A percentile compares a stretch with the other conserved stretches of the same genome.
Conservation (phyloP, 257 asterid species). For the Thymus mandschuricus region DNA sequence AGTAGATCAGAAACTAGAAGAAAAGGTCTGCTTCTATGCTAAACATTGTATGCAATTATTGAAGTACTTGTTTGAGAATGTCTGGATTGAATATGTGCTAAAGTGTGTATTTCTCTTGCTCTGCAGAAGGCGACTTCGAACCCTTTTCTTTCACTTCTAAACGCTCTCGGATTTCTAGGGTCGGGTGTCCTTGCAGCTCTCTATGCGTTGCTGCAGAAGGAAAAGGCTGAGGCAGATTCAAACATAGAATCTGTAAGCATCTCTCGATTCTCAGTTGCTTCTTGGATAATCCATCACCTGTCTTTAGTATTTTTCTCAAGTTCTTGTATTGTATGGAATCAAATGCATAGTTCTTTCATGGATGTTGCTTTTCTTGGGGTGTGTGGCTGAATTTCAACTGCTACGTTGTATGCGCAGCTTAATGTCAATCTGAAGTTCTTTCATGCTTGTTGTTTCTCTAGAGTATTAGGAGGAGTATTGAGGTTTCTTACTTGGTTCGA, state of each 20-base stretch:
- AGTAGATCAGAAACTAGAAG: constrained; percentile 46
- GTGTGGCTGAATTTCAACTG: constrained; percentile 14
- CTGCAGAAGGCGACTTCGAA: constrained; percentile 42
- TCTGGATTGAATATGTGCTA: constrained; percentile 29
- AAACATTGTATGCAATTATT: constrained; percentile 30
- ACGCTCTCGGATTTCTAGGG: constrained; percentile 66
- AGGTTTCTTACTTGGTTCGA: no score
- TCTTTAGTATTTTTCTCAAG: neutral
- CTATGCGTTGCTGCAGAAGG: constrained; percentile 64
- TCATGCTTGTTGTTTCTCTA: no score
- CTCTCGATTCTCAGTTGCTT: neutral
- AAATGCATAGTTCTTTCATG: neutral
- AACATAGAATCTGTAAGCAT: constrained; percentile 76
- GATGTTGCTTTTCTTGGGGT: neutral
- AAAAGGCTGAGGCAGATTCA: constrained; percentile 62
- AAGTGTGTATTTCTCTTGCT: constrained; percentile 38
- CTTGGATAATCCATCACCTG: neutral
- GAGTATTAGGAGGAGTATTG: no score
- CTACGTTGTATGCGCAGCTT: constrained; percentile 49
- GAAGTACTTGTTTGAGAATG: constrained; percentile 32
- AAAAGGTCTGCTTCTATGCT: constrained; percentile 60
- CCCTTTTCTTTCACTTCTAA: constrained; percentile 61
- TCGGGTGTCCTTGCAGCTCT: constrained; percentile 83
- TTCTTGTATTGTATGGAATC: neutral
- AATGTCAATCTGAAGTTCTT: constrained; percentile 55